Conservation (phyloP, 768 basidiomycete genomes). For the button mushroom (Agaricus bisporus) region DNA sequence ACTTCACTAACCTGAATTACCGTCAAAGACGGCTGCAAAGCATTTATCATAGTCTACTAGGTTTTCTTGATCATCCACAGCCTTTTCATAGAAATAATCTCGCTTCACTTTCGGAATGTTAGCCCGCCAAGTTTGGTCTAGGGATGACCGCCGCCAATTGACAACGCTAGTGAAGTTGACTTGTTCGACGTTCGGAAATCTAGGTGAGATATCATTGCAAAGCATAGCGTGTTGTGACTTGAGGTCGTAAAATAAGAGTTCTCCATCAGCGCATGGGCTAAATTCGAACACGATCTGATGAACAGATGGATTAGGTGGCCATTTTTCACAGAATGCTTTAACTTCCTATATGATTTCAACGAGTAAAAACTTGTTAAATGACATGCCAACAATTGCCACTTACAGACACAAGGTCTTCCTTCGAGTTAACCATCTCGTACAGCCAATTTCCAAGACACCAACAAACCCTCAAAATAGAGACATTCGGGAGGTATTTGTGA, state of each 20-base stretch:
- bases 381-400: not conserved
- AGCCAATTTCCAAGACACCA: conserved; percentile 7
- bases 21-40: not conserved
- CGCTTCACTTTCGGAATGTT: not conserved
- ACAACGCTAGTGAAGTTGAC: conserved; percentile 3
- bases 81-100: not conserved
- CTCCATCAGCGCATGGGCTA: not conserved
- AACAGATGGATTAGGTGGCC: conserved; percentile 3
- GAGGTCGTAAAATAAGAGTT: not conserved
- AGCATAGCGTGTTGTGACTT: not conserved
- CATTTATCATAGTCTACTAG: conserved; percentile 1
- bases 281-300: conserved; percentile 1
- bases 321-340: not conserved
- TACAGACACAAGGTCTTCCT: not conserved
- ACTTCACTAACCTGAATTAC: not conserved
- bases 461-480: conserved; percentile 2
- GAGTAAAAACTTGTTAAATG: not conserved
- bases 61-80: not conserved
- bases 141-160: not conserved
- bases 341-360: not conserved
- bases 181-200: conserved; percentile 5
- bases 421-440: not conserved
- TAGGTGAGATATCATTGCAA: not conserved
- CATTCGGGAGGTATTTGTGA: not conserved
- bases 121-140: not conserved